Percentiles rank a stretch among this genome's conserved stretches.
Evolutionary conservation across 176 grass and related monocot species (phyloP).

Genomic region (Zea luxurians): DNA sequence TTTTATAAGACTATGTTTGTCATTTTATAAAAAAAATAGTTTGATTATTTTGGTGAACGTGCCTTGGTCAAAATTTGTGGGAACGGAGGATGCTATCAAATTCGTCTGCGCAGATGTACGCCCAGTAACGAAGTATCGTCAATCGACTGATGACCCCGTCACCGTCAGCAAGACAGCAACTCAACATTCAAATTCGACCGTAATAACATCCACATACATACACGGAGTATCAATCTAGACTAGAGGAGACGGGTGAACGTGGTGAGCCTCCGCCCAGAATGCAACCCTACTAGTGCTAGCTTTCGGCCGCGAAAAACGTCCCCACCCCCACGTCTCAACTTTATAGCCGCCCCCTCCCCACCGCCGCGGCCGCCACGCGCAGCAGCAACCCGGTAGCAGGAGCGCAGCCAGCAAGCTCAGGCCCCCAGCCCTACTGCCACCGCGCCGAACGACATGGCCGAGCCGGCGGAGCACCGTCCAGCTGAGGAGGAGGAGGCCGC

Average conservation of each 20-base stretch:
- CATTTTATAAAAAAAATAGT: too few relatives aligned
- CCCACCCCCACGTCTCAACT: too few relatives aligned
- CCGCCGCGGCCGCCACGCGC: conserved; percentile 37
- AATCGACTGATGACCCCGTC: neutral
- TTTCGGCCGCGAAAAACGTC: too few relatives aligned
- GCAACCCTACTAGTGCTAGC: too few relatives aligned
- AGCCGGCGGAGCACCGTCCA: conserved; percentile 48
- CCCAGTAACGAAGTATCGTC: neutral
- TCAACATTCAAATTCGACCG: neutral
- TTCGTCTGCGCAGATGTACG: too few relatives aligned
- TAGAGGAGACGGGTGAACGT: neutral
- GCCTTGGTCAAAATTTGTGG: too few relatives aligned
- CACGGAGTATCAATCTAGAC: neutral
- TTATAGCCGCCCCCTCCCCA: neutral
- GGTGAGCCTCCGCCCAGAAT: too few relatives aligned
- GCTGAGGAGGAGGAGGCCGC: conserved; percentile 49
- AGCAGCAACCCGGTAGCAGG: conserved; percentile 20
- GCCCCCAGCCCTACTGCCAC: neutral
- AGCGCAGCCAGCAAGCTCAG: neutral
- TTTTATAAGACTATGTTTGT: too few relatives aligned
- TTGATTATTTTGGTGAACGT: too few relatives aligned
- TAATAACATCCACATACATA: neutral
- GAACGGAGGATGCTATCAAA: too few relatives aligned
- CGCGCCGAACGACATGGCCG: conserved; percentile 44
- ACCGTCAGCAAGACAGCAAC: too few relatives aligned